Conservation (phyloP, 176 grass and related monocot species). For the Oryza meridionalis region DNA sequence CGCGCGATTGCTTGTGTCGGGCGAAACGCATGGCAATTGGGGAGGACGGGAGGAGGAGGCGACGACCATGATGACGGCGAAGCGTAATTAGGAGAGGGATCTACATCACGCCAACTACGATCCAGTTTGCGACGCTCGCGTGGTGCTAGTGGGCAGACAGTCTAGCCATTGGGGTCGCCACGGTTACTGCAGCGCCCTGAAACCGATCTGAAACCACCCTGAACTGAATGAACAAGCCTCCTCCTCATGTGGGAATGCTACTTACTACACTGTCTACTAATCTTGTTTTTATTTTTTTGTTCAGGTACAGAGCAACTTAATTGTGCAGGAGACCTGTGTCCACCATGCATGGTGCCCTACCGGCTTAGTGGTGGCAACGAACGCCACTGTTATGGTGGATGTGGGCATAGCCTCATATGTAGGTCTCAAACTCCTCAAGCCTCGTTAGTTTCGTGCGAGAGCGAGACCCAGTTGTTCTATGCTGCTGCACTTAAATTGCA, state of each 20-base stretch:
- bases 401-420: not conserved
- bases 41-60: too few relatives aligned
- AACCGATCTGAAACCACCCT: constrained; percentile 8
- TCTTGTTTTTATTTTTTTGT: not conserved
- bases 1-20: constrained; percentile 26
- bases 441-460: not conserved
- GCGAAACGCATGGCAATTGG: not conserved
- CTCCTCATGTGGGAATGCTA: not conserved
- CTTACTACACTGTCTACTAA: not conserved
- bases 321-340: not conserved
- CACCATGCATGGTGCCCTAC: not conserved
- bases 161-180: not conserved
- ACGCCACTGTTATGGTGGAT: not conserved
- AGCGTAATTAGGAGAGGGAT: constrained; percentile 45
- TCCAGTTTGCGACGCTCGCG: not conserved
- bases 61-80: not conserved
- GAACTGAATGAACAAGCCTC: not conserved
- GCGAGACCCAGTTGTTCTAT: not conserved
- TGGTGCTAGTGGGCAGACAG: not conserved
- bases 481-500: not conserved
- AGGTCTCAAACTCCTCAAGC: not conserved
- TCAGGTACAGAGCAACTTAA: not conserved
- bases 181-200: not conserved
- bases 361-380: not conserved
- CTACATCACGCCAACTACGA: constrained; percentile 47